Percentiles rank a stretch among this genome's conserved stretches.
Conservation (phyloP, 768 basidiomycete species). For the Amanita rubescens region DNA sequence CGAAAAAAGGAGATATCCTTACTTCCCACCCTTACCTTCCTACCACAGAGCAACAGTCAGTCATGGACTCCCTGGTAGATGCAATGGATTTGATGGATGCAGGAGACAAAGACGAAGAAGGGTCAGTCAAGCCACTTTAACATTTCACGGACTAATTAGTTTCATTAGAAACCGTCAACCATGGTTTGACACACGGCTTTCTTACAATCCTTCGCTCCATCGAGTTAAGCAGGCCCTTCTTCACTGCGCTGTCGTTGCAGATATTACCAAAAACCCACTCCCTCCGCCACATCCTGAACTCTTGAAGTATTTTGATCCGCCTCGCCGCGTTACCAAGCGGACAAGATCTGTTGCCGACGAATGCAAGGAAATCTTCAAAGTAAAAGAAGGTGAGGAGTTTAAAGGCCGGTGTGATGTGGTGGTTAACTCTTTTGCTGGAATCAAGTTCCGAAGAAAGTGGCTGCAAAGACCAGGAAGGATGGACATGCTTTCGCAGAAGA, state of each 20-base stretch:
- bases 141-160: not conserved
- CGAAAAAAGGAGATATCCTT: slow-evolving; percentile 67
- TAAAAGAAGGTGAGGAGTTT: slow-evolving; percentile 58
- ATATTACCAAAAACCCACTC: slow-evolving; percentile 67
- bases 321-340: slow-evolving; percentile 56
- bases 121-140: slow-evolving; percentile 34
- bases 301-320: slow-evolving; percentile 77
- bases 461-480: slow-evolving; percentile 48
- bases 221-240: slow-evolving; percentile 91
- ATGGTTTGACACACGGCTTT: slow-evolving; percentile 74
- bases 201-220: slow-evolving; percentile 88
- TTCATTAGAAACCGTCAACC: slow-evolving; percentile 42
- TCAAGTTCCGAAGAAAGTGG: slow-evolving; percentile 55
- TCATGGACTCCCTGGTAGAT: slow-evolving; percentile 86
- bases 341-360: slow-evolving; percentile 48
- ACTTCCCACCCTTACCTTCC: slow-evolving; percentile 78
- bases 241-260: slow-evolving; percentile 73
- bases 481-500: slow-evolving; percentile 56
- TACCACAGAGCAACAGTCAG: slow-evolving; percentile 64
- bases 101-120: slow-evolving; percentile 69
- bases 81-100: slow-evolving; percentile 80
- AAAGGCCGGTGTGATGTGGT: not conserved
- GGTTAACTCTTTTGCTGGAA: not conserved
- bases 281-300: slow-evolving; percentile 84
- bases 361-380: slow-evolving; percentile 61